Percentiles rank a stretch among this genome's conserved stretches.
phyloP scores from a whole-genome alignment of 768 basidiomycete genomes.

The Russula brevipes region DNA sequence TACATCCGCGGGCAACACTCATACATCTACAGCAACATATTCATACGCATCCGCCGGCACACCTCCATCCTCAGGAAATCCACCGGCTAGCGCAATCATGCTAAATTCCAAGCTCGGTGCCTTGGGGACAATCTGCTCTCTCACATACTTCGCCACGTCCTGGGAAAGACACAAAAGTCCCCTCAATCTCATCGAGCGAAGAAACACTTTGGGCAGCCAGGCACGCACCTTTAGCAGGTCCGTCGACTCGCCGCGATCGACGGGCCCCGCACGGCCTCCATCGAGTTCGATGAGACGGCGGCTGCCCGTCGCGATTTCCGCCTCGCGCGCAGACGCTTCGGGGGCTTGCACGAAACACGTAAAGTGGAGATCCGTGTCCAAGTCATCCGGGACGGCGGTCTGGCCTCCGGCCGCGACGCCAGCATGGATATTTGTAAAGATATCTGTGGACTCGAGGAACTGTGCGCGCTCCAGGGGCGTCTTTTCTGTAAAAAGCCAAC shows the following conservation, averaged over 20 bases:
- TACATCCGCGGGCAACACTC: not conserved
- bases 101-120: slow-evolving; percentile 57
- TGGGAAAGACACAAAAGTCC: slow-evolving; percentile 26
- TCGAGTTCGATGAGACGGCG: slow-evolving; percentile 76
- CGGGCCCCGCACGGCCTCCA: slow-evolving; percentile 68
- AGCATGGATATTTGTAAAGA: slow-evolving; percentile 75
- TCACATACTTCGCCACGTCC: slow-evolving; percentile 64
- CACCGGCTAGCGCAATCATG: slow-evolving; percentile 51
- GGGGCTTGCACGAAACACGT: slow-evolving; percentile 79
- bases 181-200: not conserved
- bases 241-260: slow-evolving; percentile 66
- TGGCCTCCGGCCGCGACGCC: slow-evolving; percentile 68
- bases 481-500: slow-evolving; percentile 41
- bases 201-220: too few relatives aligned
- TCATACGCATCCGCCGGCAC: too few relatives aligned
- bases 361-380: slow-evolving; percentile 79
- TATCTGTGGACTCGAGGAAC: slow-evolving; percentile 65
- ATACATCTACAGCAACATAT: not conserved
- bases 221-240: slow-evolving; percentile 52
- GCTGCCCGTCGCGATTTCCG: slow-evolving; percentile 25
- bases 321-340: slow-evolving; percentile 35
- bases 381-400: slow-evolving; percentile 52
- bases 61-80: not conserved
- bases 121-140: slow-evolving; percentile 51
- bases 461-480: slow-evolving; percentile 70